Evolutionary conservation across 495 filamentous ascomycete genomes (phyloP).

Genomic region (Geoglossum glabrum): DNA sequence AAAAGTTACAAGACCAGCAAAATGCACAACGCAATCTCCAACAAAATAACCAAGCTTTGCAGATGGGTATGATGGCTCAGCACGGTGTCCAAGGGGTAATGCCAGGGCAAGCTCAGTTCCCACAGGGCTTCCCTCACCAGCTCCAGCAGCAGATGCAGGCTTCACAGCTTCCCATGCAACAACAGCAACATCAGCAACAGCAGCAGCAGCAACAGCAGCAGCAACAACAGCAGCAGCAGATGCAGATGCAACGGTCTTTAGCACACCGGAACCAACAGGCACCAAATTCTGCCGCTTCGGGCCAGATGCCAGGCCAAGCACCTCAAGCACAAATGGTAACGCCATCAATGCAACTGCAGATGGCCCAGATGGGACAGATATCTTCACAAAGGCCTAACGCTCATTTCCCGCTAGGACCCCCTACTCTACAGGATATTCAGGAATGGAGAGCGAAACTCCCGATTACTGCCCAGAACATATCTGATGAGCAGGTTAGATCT

Average conservation of each 20-base stretch:
- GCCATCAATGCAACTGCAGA: neutral
- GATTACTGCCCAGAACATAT: neutral
- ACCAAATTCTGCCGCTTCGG: neutral
- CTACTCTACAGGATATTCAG: neutral
- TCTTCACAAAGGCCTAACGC: neutral
- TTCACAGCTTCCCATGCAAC: slow-evolving; percentile 1
- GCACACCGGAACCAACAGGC: neutral
- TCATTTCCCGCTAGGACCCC: neutral
- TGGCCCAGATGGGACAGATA: neutral
- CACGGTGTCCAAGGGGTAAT: slow-evolving; percentile 12
- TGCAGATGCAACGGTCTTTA: neutral
- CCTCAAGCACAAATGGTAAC: neutral
- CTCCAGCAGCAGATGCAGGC: slow-evolving; percentile 23
- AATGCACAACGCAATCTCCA: slow-evolving; percentile 19
- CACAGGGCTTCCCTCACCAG: slow-evolving; percentile 27
- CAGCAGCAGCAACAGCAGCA: neutral
- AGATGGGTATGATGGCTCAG: slow-evolving; percentile 13
- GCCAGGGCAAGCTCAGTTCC: slow-evolving; percentile 22
- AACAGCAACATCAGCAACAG: slow-evolving; percentile 4
- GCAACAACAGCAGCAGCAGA: slow-evolving; percentile 2
- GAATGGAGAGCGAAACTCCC: neutral
- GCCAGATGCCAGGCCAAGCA: neutral
- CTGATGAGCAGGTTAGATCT: neutral
- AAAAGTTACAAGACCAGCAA: slow-evolving; percentile 25
- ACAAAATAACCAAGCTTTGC: slow-evolving; percentile 5